Percentiles rank a stretch among this genome's conserved stretches.
phyloP scores from a whole-genome alignment of 2,329 filamentous ascomycete genomes.

The Cladophialophora immunda region DNA sequence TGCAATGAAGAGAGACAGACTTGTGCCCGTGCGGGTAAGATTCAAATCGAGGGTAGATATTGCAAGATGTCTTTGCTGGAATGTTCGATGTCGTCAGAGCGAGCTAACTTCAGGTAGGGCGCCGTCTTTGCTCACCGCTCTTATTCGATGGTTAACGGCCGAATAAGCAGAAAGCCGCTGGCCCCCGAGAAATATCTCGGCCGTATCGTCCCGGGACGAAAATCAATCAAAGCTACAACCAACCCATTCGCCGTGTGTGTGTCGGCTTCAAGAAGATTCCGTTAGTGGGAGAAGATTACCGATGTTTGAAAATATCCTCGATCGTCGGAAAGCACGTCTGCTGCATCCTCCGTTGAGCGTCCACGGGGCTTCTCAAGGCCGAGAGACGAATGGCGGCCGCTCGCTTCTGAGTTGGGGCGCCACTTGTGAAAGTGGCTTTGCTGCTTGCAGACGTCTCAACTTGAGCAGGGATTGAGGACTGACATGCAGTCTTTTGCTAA shows the following conservation, averaged over 20 bases:
- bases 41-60: too few species aligned
- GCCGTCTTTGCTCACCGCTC: background rate
- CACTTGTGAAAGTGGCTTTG: too few species aligned
- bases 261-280: background rate
- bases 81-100: too few species aligned
- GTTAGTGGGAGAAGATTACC: background rate
- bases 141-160: background rate
- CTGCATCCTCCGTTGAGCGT: background rate
- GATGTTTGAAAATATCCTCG: background rate
- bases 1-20: too few species aligned
- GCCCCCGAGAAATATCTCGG: background rate
- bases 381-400: background rate
- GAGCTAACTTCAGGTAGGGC: too few species aligned
- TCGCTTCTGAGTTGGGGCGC: too few species aligned
- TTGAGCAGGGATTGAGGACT: background rate
- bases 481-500: background rate
- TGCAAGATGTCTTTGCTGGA: too few species aligned
- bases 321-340: background rate
- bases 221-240: background rate
- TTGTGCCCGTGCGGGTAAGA: too few species aligned
- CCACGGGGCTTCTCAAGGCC: background rate
- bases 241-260: background rate
- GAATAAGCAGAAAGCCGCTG: constrained; percentile 4
- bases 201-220: background rate
- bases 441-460: background rate